A percentile compares a stretch with the other conserved stretches of the same genome.
Conservation (phyloP, 192 early-diverging fungal species). For the Chytriomyces hyalinus region DNA sequence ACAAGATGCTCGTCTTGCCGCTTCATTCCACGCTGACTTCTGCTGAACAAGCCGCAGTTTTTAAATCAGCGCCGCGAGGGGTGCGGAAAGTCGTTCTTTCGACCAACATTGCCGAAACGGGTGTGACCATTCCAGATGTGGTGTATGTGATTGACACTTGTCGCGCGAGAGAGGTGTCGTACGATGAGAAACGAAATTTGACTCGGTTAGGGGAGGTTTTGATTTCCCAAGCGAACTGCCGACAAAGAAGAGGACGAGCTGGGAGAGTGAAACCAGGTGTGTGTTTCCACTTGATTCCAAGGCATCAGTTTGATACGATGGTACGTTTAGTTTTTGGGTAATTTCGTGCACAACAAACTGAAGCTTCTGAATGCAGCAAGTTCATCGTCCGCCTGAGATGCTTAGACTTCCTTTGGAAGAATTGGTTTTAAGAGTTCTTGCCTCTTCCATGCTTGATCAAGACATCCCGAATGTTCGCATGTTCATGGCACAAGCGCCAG, state of each 20-base stretch:
- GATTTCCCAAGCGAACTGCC: conserved; percentile 68
- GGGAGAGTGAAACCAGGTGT: conserved; percentile 78
- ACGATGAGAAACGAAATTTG: conserved; percentile 64
- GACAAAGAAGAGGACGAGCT: conserved; percentile 81
- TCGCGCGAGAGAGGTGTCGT: conserved; percentile 68
- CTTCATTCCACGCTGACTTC: conserved; percentile 69
- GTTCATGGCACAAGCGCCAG: conserved; percentile 66
- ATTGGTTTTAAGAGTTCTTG: conserved; percentile 41
- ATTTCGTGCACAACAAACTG: background rate
- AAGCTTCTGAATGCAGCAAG: conserved; percentile 1
- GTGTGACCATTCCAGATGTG: conserved; percentile 71
- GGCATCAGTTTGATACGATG: conserved; percentile 54
- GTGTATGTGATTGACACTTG: conserved; percentile 78
- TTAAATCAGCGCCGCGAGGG: conserved; percentile 54
- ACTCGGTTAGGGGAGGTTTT: conserved; percentile 66
- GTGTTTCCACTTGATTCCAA: conserved; percentile 75
- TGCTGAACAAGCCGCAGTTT: conserved; percentile 72
- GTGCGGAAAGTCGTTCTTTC: conserved; percentile 73
- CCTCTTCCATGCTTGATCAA: conserved; percentile 3
- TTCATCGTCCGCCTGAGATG: conserved; percentile 76
- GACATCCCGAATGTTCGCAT: conserved; percentile 41
- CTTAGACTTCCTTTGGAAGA: conserved; percentile 83
- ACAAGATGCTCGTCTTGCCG: conserved; percentile 47
- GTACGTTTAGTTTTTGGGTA: conserved; percentile 33
- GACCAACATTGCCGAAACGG: conserved; percentile 84